Evolutionary conservation across 2,329 filamentous ascomycete genomes (phyloP), one percentile per base, ranked within the genome.

Genomic region (Chrysoporthe cubensis): DNA sequence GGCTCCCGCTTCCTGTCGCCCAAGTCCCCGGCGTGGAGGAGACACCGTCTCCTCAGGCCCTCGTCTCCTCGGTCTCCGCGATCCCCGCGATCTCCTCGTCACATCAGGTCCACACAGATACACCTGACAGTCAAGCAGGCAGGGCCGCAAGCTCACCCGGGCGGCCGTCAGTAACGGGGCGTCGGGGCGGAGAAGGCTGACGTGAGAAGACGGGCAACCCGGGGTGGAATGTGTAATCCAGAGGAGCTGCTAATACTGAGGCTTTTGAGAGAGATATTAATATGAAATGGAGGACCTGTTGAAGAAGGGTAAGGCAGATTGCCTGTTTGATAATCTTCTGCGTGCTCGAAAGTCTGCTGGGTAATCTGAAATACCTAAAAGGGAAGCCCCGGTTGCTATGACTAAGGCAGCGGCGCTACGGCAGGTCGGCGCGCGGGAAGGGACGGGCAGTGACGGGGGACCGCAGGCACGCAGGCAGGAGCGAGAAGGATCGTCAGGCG

Each of bases 21-120:
- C n/a, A 61, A 48, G 42, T 61, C 59, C 26, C 59, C 59, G 6
- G 59, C 59, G 6, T 61, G 59, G 59, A 44, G 21, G 21, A 44
- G 26, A 40, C 59, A 61, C 26, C 43, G 59, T 9, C 43, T 61
- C 40, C 58, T 61, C 43, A 44, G 42, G 42, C 59, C 59, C 14
- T 40, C 59, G 14, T 61, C 59, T 8, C 59, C 59, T 18, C 59
- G 59, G 7, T 61, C 59, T 16, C 59, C 59, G 8, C 42, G 59
- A 16, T 61, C 59, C 13, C 59, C 59, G 8, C 42, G 59, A 16
- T 61, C 59, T 9, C 59, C 59, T 46, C 42, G 59, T 14, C 59
- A 46, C 8, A 46, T 61, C 26, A 44, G 26, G 26, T 34, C 42
- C 16, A 21, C 59, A 9, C 59, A 61, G 16, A 46, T 61, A 32